Evolutionary conservation across 495 filamentous ascomycete species (phyloP).

Genomic region (Aspergillus campestris): DNA sequence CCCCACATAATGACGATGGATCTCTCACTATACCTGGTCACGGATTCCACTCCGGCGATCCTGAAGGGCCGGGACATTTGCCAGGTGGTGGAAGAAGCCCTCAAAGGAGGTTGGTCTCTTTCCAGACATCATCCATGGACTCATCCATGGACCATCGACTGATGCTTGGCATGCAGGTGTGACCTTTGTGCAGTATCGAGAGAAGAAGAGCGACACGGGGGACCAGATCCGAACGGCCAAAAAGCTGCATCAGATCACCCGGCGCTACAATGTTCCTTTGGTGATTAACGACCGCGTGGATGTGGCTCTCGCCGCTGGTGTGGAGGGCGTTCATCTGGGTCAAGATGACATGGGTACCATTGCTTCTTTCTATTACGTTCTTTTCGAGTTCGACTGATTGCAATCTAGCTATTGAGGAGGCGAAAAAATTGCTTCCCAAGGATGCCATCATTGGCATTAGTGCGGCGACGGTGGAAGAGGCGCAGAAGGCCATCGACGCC

Average conservation of each 20-base stretch:
- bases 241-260: conserved; percentile 61
- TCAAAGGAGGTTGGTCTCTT: conserved; percentile 55
- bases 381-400: not conserved
- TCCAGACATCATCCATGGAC: not conserved
- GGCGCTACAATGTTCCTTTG: conserved; percentile 62
- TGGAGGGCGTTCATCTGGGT: conserved; percentile 88
- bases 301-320: conserved; percentile 76
- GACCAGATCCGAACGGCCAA: conserved; percentile 61
- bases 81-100: conserved; percentile 64
- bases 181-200: conserved; percentile 81
- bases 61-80: conserved; percentile 62
- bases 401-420: conserved; percentile 48
- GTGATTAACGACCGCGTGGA: conserved; percentile 95
- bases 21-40: conserved; percentile 79
- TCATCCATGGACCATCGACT: conserved; percentile 7
- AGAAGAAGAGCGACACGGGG: conserved; percentile 75
- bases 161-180: conserved; percentile 43
- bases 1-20: conserved; percentile 42
- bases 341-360: conserved; percentile 82
- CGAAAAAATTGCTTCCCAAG: conserved; percentile 63
- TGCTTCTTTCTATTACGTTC: not conserved
- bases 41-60: conserved; percentile 77
- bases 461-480: conserved; percentile 59
- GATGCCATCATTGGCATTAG: conserved; percentile 67
- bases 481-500: conserved; percentile 51